These are phyloP conservation scores for Coprinellus micaceus DNA, from an alignment of 768 basidiomycete species.

Conservation along the genomic window DNA sequence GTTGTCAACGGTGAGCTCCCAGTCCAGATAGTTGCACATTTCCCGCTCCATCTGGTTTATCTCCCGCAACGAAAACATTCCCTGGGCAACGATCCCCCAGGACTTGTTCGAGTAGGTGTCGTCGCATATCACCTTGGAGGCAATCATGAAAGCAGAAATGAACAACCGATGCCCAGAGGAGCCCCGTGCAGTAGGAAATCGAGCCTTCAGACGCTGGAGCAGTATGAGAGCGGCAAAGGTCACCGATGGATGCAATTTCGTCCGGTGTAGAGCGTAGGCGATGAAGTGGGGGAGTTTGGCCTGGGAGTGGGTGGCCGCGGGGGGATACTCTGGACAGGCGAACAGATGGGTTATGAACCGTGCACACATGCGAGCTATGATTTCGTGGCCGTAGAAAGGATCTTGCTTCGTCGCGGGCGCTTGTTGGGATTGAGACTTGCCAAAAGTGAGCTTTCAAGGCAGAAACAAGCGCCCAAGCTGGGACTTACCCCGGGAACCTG, in stretches of 20 bases:
- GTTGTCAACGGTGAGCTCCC: slow-evolving; percentile 79
- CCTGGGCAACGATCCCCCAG: slow-evolving; percentile 88
- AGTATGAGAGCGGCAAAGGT: slow-evolving; percentile 66
- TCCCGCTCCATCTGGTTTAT: slow-evolving; percentile 97
- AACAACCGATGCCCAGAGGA: slow-evolving; percentile 88
- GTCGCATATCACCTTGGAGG: slow-evolving; percentile 89
- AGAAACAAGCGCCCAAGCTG: background rate
- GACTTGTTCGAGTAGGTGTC: slow-evolving; percentile 93
- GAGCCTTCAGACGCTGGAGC: slow-evolving; percentile 79
- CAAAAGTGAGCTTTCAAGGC: slow-evolving; percentile 8
- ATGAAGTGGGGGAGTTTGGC: slow-evolving; percentile 74
- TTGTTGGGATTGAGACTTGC: slow-evolving; percentile 21
- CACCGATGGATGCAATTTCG: slow-evolving; percentile 66
- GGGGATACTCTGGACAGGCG: slow-evolving; percentile 80
- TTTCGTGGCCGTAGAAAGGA: slow-evolving; percentile 76
- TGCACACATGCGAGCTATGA: slow-evolving; percentile 61
- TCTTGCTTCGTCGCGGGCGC: slow-evolving; percentile 33
- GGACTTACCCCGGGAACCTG: slow-evolving; percentile 5
- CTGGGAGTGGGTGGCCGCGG: slow-evolving; percentile 51
- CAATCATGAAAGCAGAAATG: slow-evolving; percentile 91
- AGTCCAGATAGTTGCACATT: slow-evolving; percentile 90
- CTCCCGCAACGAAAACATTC: slow-evolving; percentile 80
- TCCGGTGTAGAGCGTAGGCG: slow-evolving; percentile 84
- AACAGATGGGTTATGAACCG: slow-evolving; percentile 85
- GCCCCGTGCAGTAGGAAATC: slow-evolving; percentile 89